phyloP scores from a whole-genome alignment of 352 stramenopile genomes.

The Phytophthora nicotianae region DNA sequence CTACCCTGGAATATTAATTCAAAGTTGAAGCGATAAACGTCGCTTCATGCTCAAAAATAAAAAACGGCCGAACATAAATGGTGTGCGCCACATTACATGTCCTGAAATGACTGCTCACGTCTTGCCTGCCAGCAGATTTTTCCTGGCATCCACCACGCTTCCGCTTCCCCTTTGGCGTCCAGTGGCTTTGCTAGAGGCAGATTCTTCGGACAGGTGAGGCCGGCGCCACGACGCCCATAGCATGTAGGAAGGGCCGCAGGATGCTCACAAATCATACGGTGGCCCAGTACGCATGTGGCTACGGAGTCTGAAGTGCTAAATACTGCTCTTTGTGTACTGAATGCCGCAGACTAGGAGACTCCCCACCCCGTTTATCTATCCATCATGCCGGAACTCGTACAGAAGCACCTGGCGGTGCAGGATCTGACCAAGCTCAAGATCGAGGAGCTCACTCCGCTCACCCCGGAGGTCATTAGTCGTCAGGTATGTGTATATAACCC shows the following conservation, averaged over 20 bases:
- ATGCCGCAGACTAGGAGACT: slow-evolving; percentile 1
- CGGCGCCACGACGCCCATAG: not conserved
- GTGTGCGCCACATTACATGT: slow-evolving; percentile 15
- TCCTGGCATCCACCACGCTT: slow-evolving; percentile 34
- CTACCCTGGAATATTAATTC: not conserved
- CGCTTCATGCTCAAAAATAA: slow-evolving; percentile 2
- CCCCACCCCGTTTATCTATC: not conserved
- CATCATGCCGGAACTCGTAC: slow-evolving; percentile 66
- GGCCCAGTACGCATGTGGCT: not conserved
- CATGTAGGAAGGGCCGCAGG: not conserved
- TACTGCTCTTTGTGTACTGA: not conserved
- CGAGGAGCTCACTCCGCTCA: slow-evolving; percentile 96
- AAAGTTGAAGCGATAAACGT: slow-evolving; percentile 24
- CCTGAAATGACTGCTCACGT: slow-evolving; percentile 5
- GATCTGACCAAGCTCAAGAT: slow-evolving; percentile 96
- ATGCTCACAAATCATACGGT: slow-evolving; percentile 15
- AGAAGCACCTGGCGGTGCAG: slow-evolving; percentile 91
- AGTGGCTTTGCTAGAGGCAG: slow-evolving; percentile 32
- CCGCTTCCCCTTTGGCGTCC: slow-evolving; percentile 37
- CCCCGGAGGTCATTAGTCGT: slow-evolving; percentile 97
- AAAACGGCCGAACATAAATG: slow-evolving; percentile 7
- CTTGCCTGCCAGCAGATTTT: slow-evolving; percentile 45
- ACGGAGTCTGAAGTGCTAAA: not conserved
- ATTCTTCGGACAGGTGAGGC: slow-evolving; percentile 41
- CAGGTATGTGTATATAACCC: slow-evolving; percentile 29